phyloP scores from a whole-genome alignment of 1,139 yeast genomes.

The Saccharomyces hybrid region DNA sequence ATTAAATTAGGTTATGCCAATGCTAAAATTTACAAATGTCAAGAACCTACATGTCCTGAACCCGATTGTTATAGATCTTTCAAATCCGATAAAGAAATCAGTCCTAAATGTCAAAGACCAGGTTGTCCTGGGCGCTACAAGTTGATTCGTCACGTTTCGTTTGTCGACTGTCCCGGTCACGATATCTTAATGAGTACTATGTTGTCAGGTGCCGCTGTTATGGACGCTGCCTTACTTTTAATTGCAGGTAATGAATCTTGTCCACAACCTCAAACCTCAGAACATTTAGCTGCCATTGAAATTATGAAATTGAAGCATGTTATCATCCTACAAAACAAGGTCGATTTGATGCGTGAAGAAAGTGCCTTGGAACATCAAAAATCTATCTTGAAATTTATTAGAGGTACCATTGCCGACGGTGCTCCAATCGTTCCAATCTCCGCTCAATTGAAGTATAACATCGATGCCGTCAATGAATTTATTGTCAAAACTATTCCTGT shows the following conservation, averaged over 20 bases:
- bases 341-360: conserved; percentile 96
- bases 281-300: conserved; percentile 98
- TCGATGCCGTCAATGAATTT: conserved; percentile 96
- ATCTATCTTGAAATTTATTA: conserved; percentile 82
- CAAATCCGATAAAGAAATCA: conserved; percentile 89
- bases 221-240: conserved; percentile 96
- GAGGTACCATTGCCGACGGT: conserved; percentile 98
- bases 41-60: conserved; percentile 78
- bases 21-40: conserved; percentile 94
- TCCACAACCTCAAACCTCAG: conserved; percentile 99
- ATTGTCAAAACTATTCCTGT: conserved; percentile 94
- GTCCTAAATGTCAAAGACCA: conserved; percentile 82
- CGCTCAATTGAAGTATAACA: conserved; percentile 96
- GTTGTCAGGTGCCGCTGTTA: conserved; percentile 99
- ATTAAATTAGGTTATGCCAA: conserved; percentile 98
- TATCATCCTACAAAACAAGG: conserved; percentile 93
- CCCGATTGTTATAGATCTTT: conserved; percentile 94
- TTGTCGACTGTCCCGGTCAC: conserved; percentile 99
- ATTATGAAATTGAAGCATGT: conserved; percentile 98
- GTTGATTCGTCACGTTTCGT: conserved; percentile 91
- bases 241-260: conserved; percentile 98
- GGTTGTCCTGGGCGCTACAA: conserved; percentile 84
- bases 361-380: conserved; percentile 93
- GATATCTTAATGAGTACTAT: conserved; percentile 99
- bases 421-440: conserved; percentile 99